Conservation (phyloP, 208 protist genomes). For the Acanthamoeba divionensis region DNA sequence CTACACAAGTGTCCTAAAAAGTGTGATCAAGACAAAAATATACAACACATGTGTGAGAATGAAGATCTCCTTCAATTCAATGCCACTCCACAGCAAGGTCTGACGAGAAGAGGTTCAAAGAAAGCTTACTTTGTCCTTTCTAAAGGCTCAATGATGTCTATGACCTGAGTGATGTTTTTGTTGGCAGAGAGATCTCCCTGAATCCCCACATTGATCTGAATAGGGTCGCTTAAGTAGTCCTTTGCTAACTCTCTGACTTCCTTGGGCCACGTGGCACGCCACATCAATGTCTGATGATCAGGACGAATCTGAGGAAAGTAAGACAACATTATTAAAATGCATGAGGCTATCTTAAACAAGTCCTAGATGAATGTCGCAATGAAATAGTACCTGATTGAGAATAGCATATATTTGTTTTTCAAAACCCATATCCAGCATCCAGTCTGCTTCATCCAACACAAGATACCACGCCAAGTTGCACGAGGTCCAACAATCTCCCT, state of each 20-base stretch:
- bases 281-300: conserved; percentile 88
- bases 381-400: conserved; percentile 53
- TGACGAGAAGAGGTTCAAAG: background rate
- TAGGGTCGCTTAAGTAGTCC: conserved; percentile 79
- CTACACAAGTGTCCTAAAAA: no score
- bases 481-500: conserved; percentile 85
- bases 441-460: conserved; percentile 90
- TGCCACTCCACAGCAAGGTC: background rate
- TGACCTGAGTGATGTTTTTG: conserved; percentile 67
- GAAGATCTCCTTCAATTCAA: background rate
- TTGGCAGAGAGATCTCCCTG: conserved; percentile 67
- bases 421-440: conserved; percentile 93
- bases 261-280: conserved; percentile 85
- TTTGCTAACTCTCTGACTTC: conserved; percentile 78
- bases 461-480: conserved; percentile 75
- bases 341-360: background rate
- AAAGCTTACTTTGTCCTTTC: conserved; percentile 44
- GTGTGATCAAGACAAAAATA: conserved; percentile 59
- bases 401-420: conserved; percentile 82
- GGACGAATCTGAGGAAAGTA: conserved; percentile 69
- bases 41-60: background rate
- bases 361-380: background rate
- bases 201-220: conserved; percentile 81
- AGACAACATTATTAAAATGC: background rate
- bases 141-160: conserved; percentile 51